Conservation (phyloP, 352 stramenopile genomes). For the Globisporangium nunn region DNA sequence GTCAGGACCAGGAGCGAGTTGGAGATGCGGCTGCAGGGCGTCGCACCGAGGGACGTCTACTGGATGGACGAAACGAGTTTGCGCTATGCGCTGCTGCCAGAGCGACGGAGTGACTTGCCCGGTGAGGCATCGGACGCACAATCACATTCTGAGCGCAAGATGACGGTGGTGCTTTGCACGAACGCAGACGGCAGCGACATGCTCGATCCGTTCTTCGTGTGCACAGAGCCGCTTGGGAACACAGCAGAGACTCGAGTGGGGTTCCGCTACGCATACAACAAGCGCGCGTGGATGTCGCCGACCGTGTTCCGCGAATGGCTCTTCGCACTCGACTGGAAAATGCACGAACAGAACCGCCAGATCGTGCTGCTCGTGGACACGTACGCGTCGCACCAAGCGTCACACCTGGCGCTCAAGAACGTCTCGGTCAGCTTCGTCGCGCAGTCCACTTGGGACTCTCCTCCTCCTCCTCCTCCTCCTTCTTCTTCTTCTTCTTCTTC, state of each 20-base stretch:
- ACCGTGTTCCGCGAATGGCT: conserved; percentile 79
- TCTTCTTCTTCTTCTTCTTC: conserved; percentile 1
- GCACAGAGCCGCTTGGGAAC: conserved; percentile 22
- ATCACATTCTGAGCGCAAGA: conserved; percentile 15
- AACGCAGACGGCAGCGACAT: conserved; percentile 67
- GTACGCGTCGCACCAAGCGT: conserved; percentile 44
- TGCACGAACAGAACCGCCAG: conserved; percentile 66
- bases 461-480: no score
- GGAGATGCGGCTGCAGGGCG: conserved; percentile 30
- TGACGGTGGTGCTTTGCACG: conserved; percentile 57
- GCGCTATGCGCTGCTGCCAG: conserved; percentile 36
- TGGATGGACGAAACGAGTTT: conserved; percentile 71
- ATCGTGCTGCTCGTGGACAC: conserved; percentile 65
- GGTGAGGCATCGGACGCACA: conserved; percentile 8
- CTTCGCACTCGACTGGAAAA: conserved; percentile 65
- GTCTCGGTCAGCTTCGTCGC: conserved; percentile 46
- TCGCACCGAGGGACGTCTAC: conserved; percentile 56
- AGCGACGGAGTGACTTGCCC: no score
- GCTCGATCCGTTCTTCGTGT: conserved; percentile 64
- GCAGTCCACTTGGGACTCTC: conserved; percentile 1
- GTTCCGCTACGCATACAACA: conserved; percentile 67
- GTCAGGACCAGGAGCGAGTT: conserved; percentile 44
- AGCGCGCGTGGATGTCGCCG: conserved; percentile 59
- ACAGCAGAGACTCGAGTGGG: conserved; percentile 5
- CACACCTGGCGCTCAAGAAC: conserved; percentile 56